Evolutionary conservation across 768 basidiomycete genomes (phyloP), one percentile per base, ranked within the genome.

Genomic region (Multifurca ochricompacta): DNA sequence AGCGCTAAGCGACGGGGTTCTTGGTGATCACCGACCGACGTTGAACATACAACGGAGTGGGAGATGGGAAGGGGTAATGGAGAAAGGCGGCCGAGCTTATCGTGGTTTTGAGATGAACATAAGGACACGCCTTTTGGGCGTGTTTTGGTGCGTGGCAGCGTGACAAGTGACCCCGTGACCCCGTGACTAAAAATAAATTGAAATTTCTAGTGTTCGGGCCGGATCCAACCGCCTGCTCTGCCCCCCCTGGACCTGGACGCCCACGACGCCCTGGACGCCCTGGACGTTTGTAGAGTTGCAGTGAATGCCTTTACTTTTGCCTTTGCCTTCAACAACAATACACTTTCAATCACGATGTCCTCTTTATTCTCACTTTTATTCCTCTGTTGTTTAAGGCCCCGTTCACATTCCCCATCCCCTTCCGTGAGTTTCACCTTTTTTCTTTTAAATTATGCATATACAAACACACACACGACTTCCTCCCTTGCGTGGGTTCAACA

Each of bases 341-440:
- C 4, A 35, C 34, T n/a, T 39, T 16, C 3, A 19, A 39, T 43
- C 14, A 11, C 32, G 19, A 68, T 68, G 67, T 55, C 64, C 42
- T 55, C 64, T 39, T 49, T 64, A 31, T 49, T 67, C 41, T 50
- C 50, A 34, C 27, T 58, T 27, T 42, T n/a, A n/a, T n/a, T 63
- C 48, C 63, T 62, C 43, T 58, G 53, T 40, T 68, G 66, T 41
- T 65, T 65, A 43, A 46, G 65, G 18, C 65, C 66, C 6, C 11
- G 36, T 6, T 9, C 19, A 6, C 34, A 18, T 30, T 13, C 23
- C 27, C 19, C 37, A 36, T 21, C 43, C 27, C 19, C 37, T 43
- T 21, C 43, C 13, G 57, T 58, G 4, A 18, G 52, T 42, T 21
- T 7, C 27, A 0, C 18, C 8, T 14, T 25, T 36, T 37, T 19